These are phyloP conservation scores for Ogataea methanolica DNA, from an alignment of 805 yeast genomes.

Conservation along the genomic window DNA sequence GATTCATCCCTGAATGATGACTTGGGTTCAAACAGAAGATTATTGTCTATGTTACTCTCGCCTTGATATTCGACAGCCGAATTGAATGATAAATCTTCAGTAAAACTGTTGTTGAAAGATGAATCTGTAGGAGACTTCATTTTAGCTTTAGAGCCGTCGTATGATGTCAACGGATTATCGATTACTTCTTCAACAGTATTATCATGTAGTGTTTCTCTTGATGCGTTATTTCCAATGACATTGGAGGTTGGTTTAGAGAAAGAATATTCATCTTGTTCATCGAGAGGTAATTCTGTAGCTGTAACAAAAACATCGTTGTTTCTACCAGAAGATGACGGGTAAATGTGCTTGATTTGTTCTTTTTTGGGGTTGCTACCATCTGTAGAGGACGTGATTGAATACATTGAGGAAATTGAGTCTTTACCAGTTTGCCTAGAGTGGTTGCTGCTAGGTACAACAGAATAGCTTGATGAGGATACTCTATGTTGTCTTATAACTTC, in stretches of 20 bases:
- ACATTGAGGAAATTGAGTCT: too few species aligned
- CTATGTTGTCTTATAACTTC: too few species aligned
- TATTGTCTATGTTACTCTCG: background rate
- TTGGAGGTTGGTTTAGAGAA: background rate
- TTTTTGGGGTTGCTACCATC: conserved; percentile 9
- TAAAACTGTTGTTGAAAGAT: background rate
- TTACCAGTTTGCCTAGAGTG: too few species aligned
- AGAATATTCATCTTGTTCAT: background rate
- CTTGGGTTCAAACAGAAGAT: background rate
- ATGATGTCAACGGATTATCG: background rate
- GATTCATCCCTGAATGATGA: conserved; percentile 1
- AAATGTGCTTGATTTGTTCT: conserved; percentile 15
- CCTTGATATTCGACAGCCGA: background rate
- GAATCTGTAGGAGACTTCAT: too few species aligned
- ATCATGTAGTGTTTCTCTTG: background rate
- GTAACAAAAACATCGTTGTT: conserved; percentile 33
- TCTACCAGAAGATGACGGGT: conserved; percentile 8
- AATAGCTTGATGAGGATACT: too few species aligned
- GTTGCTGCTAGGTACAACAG: too few species aligned
- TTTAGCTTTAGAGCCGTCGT: too few species aligned
- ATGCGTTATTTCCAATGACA: background rate
- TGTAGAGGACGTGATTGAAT: background rate
- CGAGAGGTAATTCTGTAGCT: conserved; percentile 32
- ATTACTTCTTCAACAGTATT: background rate
- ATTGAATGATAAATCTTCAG: conserved; percentile 5